Evolutionary conservation across 1,139 yeast genomes (phyloP).

Genomic region (Entelexis paramagnoliae): DNA sequence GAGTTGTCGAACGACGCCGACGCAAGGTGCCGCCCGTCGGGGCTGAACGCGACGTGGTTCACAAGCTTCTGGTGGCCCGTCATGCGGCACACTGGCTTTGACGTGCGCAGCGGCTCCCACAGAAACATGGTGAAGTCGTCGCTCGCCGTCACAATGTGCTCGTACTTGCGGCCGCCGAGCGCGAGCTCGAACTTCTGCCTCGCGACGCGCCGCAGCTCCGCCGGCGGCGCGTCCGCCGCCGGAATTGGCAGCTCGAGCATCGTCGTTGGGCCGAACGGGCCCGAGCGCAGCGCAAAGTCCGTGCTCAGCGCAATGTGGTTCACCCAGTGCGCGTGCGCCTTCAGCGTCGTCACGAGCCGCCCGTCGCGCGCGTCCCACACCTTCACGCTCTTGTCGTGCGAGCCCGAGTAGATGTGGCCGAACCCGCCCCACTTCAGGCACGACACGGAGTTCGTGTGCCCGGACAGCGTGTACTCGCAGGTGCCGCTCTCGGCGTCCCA

Average conservation of each 20-base stretch:
- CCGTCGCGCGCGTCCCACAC: conserved; percentile 86
- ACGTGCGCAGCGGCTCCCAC: conserved; percentile 80
- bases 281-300: conserved; percentile 76
- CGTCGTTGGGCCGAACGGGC: conserved; percentile 56
- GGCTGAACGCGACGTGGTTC: conserved; percentile 90
- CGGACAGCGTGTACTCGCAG: conserved; percentile 64
- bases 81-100: conserved; percentile 83
- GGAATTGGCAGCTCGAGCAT: conserved; percentile 15
- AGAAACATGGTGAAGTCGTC: conserved; percentile 97
- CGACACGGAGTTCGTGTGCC: conserved; percentile 81
- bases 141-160: conserved; percentile 85
- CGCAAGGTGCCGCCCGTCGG: conserved; percentile 85
- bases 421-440: conserved; percentile 96
- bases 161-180: conserved; percentile 59
- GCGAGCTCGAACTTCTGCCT: conserved; percentile 65
- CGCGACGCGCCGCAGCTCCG: conserved; percentile 52
- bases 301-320: conserved; percentile 87
- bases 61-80: conserved; percentile 97
- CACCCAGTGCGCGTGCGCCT: conserved; percentile 96
- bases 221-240: conserved; percentile 32
- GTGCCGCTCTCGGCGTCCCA: conserved; percentile 80
- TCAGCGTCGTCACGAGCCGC: conserved; percentile 63
- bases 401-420: conserved; percentile 74
- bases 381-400: conserved; percentile 89
- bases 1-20: conserved; percentile 95